Conservation (phyloP, 345 rosid species). For the Salix dunnii region DNA sequence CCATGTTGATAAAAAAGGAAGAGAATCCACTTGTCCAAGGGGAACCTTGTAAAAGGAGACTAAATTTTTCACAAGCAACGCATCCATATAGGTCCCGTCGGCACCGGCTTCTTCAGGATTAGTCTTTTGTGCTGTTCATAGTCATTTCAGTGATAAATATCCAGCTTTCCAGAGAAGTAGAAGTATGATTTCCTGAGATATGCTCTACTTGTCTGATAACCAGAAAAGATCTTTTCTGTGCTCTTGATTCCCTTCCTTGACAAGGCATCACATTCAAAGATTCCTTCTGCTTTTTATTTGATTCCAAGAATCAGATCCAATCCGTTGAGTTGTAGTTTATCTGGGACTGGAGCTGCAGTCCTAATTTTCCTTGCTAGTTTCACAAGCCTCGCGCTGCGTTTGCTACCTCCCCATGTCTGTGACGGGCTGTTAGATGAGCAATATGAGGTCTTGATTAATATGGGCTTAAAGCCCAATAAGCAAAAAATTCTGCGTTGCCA, state of each 20-base stretch:
- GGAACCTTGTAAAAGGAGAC: neutral
- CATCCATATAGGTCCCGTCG: conserved; percentile 1
- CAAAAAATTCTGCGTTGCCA: too few species aligned
- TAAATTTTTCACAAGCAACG: neutral
- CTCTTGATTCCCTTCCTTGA: neutral
- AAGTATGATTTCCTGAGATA: neutral
- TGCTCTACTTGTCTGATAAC: neutral
- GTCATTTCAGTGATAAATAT: neutral
- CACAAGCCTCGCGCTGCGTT: too few species aligned
- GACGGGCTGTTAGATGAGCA: too few species aligned
- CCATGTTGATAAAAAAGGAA: neutral
- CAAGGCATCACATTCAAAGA: neutral
- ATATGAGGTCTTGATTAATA: too few species aligned
- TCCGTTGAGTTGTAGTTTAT: neutral
- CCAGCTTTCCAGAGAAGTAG: neutral
- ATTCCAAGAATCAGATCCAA: neutral
- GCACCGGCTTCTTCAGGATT: neutral
- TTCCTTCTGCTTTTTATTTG: neutral
- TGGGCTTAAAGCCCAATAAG: neutral
- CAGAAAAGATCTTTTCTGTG: neutral
- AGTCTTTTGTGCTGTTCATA: neutral
- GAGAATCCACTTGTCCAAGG: conserved; percentile 4
- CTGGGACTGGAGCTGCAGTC: neutral
- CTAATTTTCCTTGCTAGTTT: neutral
- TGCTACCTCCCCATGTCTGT: too few species aligned